Evolutionary conservation across 495 filamentous ascomycete genomes (phyloP).

Genomic region (Sordaria brevicollis): DNA sequence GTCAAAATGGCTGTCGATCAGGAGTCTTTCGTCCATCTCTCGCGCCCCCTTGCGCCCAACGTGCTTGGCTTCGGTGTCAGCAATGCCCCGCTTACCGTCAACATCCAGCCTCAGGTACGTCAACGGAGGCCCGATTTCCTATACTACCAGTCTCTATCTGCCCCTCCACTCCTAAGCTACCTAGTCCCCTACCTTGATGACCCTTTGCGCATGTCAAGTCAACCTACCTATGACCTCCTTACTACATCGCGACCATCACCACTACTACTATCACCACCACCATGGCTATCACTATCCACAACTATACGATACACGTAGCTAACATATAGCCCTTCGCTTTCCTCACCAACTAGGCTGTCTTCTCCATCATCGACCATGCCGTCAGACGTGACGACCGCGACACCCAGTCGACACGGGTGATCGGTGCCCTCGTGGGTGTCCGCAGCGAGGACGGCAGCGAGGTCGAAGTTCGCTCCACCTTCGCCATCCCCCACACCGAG

Average conservation of each 20-base stretch:
- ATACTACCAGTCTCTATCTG: background rate
- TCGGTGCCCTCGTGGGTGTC: constrained; percentile 85
- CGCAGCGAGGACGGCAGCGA: constrained; percentile 93
- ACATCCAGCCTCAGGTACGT: constrained; percentile 88
- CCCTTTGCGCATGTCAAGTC: constrained; percentile 21
- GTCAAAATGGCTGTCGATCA: constrained; percentile 66
- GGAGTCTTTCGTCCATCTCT: constrained; percentile 86
- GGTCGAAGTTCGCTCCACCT: constrained; percentile 88
- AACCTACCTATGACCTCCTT: constrained; percentile 72
- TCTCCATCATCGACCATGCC: constrained; percentile 96
- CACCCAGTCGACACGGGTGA: constrained; percentile 83
- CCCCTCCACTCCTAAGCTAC: constrained; percentile 3
- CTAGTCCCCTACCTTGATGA: background rate
- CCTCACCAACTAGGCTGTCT: constrained; percentile 60
- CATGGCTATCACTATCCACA: constrained; percentile 1
- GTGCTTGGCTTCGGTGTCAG: constrained; percentile 66
- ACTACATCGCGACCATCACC: constrained; percentile 65
- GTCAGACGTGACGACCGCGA: constrained; percentile 82
- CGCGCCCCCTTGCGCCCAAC: constrained; percentile 78
- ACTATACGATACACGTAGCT: background rate
- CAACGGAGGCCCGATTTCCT: constrained; percentile 1
- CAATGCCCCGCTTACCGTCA: constrained; percentile 82
- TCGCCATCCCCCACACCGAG: constrained; percentile 96
- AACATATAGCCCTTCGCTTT: background rate
- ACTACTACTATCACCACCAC: constrained; percentile 28